Percentiles rank a stretch among this genome's conserved stretches.
phyloP scores from a whole-genome alignment of 345 rosid species.

The Pseudoturritis turrita region DNA sequence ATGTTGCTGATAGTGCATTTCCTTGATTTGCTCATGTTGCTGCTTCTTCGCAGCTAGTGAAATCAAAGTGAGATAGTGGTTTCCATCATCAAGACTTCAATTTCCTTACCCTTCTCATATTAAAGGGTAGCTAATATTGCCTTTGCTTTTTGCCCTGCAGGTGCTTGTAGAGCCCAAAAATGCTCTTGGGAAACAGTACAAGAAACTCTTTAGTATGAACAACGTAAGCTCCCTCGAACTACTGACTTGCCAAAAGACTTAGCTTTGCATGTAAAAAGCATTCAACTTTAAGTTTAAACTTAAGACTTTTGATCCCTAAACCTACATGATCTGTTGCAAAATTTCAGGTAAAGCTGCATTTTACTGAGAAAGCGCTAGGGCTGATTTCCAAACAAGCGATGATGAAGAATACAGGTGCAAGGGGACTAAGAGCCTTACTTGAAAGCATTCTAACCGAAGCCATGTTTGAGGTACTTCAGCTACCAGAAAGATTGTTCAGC shows the following conservation, averaged over 20 bases:
- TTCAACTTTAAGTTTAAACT: background rate
- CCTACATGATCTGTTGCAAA: background rate
- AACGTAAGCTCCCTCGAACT: conserved; percentile 44
- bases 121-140: background rate
- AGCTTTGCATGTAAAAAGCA: background rate
- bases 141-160: conserved; percentile 33
- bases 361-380: conserved; percentile 72
- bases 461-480: conserved; percentile 83
- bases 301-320: background rate
- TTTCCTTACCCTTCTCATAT: background rate
- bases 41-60: background rate
- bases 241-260: conserved; percentile 5
- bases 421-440: conserved; percentile 85
- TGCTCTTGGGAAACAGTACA: conserved; percentile 94
- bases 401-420: conserved; percentile 92
- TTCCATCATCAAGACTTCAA: background rate
- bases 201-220: conserved; percentile 89
- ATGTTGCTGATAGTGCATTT: background rate
- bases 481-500: background rate
- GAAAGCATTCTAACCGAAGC: conserved; percentile 90
- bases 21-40: background rate
- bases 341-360: conserved; percentile 85
- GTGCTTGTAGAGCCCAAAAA: conserved; percentile 86
- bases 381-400: conserved; percentile 75
- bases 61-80: background rate